A percentile compares a stretch with the other conserved stretches of the same genome.
Evolutionary conservation across 805 yeast genomes (phyloP).

Genomic region (Myxozyma mucilagina): DNA sequence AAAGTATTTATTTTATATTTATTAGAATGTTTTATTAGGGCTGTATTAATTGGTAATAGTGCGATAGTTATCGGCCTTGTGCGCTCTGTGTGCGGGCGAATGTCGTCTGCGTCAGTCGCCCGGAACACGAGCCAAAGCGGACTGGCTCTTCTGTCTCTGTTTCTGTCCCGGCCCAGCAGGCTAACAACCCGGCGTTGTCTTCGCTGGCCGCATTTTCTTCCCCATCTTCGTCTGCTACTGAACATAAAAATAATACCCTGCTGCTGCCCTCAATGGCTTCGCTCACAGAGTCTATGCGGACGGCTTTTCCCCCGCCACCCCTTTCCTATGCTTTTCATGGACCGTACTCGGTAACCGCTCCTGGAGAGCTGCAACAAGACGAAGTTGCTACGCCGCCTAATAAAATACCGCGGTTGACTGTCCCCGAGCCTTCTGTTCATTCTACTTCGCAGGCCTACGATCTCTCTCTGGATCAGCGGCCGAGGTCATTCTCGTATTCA

Average conservation of each 20-base stretch:
- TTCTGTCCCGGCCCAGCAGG: background rate
- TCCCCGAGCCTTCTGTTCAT: background rate
- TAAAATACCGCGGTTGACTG: conserved; percentile 4
- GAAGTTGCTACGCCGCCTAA: conserved; percentile 5
- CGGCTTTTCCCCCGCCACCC: conserved; percentile 10
- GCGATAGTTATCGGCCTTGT: conserved; percentile 30
- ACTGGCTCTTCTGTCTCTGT: background rate
- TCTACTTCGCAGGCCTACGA: too few relatives aligned
- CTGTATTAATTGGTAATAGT: conserved; percentile 5
- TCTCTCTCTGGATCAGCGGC: background rate
- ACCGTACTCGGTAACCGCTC: background rate
- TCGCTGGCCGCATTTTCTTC: conserved; percentile 1
- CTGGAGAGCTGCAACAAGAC: too few relatives aligned
- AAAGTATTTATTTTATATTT: conserved; percentile 9
- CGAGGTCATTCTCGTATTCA: conserved; percentile 6
- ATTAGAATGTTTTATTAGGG: background rate
- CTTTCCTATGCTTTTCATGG: conserved; percentile 1
- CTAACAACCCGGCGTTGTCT: background rate
- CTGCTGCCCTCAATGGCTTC: conserved; percentile 16
- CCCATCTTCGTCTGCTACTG: background rate
- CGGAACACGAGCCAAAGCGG: conserved; percentile 10
- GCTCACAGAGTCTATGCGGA: conserved; percentile 16
- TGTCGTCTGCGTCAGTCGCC: conserved; percentile 27
- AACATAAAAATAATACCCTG: background rate
- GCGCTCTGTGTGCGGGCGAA: conserved; percentile 31